These are phyloP conservation scores for Pelargonium nanum DNA, from an alignment of 345 rosid genomes.

Conservation along the genomic window DNA sequence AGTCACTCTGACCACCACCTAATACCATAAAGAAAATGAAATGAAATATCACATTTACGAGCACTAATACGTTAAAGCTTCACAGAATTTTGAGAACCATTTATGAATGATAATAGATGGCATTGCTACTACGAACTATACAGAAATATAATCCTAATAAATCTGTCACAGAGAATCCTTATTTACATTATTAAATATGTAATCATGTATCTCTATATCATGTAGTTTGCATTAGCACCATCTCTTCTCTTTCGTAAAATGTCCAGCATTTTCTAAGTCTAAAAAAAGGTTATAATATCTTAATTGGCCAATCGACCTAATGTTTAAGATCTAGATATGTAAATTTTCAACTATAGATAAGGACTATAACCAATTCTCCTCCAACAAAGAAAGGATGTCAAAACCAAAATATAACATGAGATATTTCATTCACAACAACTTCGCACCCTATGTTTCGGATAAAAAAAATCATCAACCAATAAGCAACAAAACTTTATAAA, in stretches of 20 bases:
- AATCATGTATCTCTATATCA: neutral
- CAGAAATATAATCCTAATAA: neutral
- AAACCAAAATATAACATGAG: neutral
- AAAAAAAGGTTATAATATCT: too few relatives aligned
- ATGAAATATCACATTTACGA: neutral
- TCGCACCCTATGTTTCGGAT: too few relatives aligned
- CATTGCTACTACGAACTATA: neutral
- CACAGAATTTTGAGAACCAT: neutral
- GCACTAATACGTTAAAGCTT: neutral
- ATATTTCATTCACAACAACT: neutral
- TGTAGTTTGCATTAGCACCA: neutral
- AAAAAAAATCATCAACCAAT: neutral
- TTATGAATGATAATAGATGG: neutral
- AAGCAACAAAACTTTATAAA: neutral
- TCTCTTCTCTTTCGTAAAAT: too few relatives aligned
- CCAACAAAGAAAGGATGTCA: too few relatives aligned
- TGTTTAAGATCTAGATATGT: too few relatives aligned
- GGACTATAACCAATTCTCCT: too few relatives aligned
- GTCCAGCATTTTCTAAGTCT: too few relatives aligned
- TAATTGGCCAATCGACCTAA: too few relatives aligned
- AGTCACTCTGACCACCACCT: constrained; percentile 60
- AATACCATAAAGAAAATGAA: constrained; percentile 9
- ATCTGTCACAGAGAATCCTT: too few relatives aligned
- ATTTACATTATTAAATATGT: too few relatives aligned
- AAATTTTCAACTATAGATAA: too few relatives aligned